Percentiles rank a stretch among this genome's conserved stretches.
Conservation (phyloP, 2,329 filamentous ascomycete genomes). For the Pyrenochaeta sp. region DNA sequence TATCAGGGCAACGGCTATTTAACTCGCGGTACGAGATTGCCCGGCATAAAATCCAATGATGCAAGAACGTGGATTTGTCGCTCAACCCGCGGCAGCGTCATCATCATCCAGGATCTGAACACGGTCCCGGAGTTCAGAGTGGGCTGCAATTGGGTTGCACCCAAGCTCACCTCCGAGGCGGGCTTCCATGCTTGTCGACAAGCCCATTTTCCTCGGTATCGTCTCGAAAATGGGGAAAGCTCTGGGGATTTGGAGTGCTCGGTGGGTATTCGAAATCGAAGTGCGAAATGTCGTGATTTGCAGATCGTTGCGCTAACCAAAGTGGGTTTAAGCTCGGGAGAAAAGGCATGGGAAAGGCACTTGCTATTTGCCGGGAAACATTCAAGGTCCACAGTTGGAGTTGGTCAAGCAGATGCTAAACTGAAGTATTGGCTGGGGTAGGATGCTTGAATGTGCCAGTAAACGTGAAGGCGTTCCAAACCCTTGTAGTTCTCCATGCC, state of each 20-base stretch:
- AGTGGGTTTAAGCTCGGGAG: not conserved
- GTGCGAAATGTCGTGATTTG: conserved; percentile 48
- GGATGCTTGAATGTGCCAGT: not conserved
- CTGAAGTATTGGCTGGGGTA: not conserved
- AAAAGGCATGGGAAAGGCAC: not conserved
- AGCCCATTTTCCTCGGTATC: conserved; percentile 12
- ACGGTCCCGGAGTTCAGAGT: conserved; percentile 3
- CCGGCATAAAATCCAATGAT: conserved; percentile 31
- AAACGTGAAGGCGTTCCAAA: not conserved
- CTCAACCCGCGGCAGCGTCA: conserved; percentile 18
- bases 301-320: conserved; percentile 23
- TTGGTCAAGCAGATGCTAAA: not conserved
- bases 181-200: conserved; percentile 14
- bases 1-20: not conserved
- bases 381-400: not conserved
- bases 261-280: conserved; percentile 37
- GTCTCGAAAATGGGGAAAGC: not conserved
- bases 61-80: conserved; percentile 38
- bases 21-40: not conserved
- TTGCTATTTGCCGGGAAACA: not conserved
- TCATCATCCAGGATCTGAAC: conserved; percentile 12
- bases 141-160: conserved; percentile 29
- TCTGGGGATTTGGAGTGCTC: conserved; percentile 10
- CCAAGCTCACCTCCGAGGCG: conserved; percentile 14
- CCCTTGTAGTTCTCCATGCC: not conserved